phyloP scores from a whole-genome alignment of 768 basidiomycete species.

The Rhodotorula kratochvilovae region DNA sequence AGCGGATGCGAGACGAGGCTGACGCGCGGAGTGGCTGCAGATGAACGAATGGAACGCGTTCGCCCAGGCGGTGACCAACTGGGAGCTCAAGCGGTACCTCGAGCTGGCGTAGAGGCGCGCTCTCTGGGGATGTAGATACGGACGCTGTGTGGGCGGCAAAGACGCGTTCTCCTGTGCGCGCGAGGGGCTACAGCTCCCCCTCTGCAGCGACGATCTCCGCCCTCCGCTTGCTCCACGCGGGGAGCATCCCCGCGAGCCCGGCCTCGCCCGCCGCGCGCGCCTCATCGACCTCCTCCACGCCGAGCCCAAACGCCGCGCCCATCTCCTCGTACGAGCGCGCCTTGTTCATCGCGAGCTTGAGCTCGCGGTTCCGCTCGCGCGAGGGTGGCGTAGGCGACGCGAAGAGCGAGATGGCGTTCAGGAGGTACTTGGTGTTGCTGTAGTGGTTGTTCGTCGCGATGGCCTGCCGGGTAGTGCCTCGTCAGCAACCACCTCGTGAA shows the following conservation, averaged over 20 bases:
- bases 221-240: conserved; percentile 23
- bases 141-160: too few species aligned
- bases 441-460: conserved; percentile 36
- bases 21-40: too few species aligned
- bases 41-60: conserved; percentile 33
- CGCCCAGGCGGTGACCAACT: conserved; percentile 28
- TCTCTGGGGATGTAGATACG: too few species aligned
- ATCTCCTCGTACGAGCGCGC: conserved; percentile 26
- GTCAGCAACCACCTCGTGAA: background rate
- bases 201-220: conserved; percentile 26
- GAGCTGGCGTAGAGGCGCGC: conserved; percentile 30
- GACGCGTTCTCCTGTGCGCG: too few species aligned
- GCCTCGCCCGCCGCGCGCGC: background rate
- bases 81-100: conserved; percentile 41
- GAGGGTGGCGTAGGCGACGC: conserved; percentile 6
- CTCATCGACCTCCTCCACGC: background rate
- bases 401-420: conserved; percentile 35
- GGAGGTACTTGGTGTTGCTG: conserved; percentile 42
- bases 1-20: too few species aligned
- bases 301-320: conserved; percentile 17
- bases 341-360: conserved; percentile 35
- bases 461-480: too few species aligned
- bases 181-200: too few species aligned
- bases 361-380: conserved; percentile 6
- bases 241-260: conserved; percentile 22